Conservation (phyloP, 352 stramenopile genomes). For the Pilasporangium apinafurcum region DNA sequence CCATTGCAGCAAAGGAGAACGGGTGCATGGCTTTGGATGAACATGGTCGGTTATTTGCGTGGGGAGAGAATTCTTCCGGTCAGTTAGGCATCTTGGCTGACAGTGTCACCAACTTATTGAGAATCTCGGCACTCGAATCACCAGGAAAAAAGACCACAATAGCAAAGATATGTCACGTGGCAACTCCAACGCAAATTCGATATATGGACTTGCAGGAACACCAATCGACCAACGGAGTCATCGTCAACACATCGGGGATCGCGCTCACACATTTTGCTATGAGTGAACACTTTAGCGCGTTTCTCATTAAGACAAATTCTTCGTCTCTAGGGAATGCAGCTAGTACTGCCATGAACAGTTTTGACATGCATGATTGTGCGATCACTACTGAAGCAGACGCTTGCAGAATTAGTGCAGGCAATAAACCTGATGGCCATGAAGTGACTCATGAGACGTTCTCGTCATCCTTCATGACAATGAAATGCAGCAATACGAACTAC, state of each 20-base stretch:
- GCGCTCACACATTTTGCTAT: slow-evolving; percentile 26
- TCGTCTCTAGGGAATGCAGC: too few species aligned
- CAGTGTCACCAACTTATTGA: neutral
- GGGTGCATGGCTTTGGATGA: slow-evolving; percentile 35
- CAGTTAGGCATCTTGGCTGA: slow-evolving; percentile 43
- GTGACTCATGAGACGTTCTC: too few species aligned
- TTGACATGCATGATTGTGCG: neutral
- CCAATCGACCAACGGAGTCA: slow-evolving; percentile 25
- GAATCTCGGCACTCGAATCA: neutral
- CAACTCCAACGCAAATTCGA: slow-evolving; percentile 23
- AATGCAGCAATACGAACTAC: neutral
- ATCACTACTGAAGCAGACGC: too few species aligned
- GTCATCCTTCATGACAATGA: too few species aligned
- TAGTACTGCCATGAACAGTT: neutral
- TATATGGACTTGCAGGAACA: slow-evolving; percentile 35
- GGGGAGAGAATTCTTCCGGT: slow-evolving; percentile 32
- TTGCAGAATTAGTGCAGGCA: too few species aligned
- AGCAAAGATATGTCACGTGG: neutral
- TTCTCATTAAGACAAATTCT: slow-evolving; percentile 49
- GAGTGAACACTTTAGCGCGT: slow-evolving; percentile 36
- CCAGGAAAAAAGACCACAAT: too few species aligned
- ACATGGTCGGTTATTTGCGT: slow-evolving; percentile 36
- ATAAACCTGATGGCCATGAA: too few species aligned
- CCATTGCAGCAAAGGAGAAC: slow-evolving; percentile 23
- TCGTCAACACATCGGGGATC: slow-evolving; percentile 9